Evolutionary conservation across 2,329 filamentous ascomycete genomes (phyloP), one percentile per base, ranked within the genome.

Genomic region (Hypoxylon sp.): DNA sequence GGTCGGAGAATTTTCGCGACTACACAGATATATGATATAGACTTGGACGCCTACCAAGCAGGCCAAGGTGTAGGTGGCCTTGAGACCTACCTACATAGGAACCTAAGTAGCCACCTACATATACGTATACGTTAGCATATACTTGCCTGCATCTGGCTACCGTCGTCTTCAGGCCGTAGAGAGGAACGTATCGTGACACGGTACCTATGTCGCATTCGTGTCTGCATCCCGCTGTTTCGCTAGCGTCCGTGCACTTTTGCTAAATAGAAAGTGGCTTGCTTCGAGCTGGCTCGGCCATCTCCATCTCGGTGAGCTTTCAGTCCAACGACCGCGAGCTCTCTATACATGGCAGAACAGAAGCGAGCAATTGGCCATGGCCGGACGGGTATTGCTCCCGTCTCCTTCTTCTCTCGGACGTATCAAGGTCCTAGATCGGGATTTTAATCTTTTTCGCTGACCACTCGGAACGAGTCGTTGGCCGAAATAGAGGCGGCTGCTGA

Each of bases 1-100:
- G 48, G 23, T 50, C 54, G 54, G 58, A 51, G 35, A 50, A 43
- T 51, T 55, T 58, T 58, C 41, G 35, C n/a, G n/a, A n/a, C n/a
- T n/a, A n/a, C n/a, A n/a, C n/a, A n/a, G n/a, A n/a, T n/a, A n/a
- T n/a, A n/a, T n/a, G n/a, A n/a, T n/a, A n/a, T n/a, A n/a, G n/a
- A n/a, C n/a, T n/a, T n/a, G n/a, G n/a, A n/a, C n/a, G n/a, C n/a
- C n/a, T n/a, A n/a, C n/a, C n/a, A n/a, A n/a, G n/a, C n/a, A n/a
- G n/a, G n/a, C n/a, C n/a, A n/a, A n/a, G n/a, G n/a, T n/a, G n/a
- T n/a, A n/a, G n/a, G n/a, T n/a, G n/a, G n/a, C n/a, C n/a, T n/a
- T n/a, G 29, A 15, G 29, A 29, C 26, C 26, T 29, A 29, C 26
- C 26, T 29, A 29, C 6, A 11, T 29, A 29, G n/a, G n/a, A n/a